Conservation (phyloP, 164 flowering plant genomes). For the Kingdonia uniflora region DNA sequence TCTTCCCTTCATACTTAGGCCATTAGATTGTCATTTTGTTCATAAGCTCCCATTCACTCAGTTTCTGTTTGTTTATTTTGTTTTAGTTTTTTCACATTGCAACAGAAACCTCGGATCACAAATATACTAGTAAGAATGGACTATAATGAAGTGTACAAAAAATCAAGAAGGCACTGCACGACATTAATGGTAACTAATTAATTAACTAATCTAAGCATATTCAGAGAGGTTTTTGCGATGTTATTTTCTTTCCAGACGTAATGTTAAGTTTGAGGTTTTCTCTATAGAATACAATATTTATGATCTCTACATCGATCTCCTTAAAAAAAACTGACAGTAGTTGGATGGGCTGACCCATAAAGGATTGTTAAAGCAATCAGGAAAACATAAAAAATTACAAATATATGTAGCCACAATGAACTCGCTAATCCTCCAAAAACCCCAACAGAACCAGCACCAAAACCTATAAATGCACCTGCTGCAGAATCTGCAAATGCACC, state of each 20-base stretch:
- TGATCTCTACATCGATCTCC: conserved; percentile 52
- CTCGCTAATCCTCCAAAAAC: conserved; percentile 20
- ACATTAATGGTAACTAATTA: conserved; percentile 54
- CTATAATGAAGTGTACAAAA: conserved; percentile 93
- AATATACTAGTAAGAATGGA: conserved; percentile 89
- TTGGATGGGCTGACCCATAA: conserved; percentile 87
- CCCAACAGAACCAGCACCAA: conserved; percentile 34
- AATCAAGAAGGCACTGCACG: conserved; percentile 80
- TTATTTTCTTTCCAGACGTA: too few species aligned
- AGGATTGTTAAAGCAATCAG: conserved; percentile 70
- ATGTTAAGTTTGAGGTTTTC: too few species aligned
- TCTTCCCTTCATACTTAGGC: conserved; percentile 3
- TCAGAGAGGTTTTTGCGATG: too few species aligned
- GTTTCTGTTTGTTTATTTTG: too few species aligned
- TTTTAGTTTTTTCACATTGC: not conserved
- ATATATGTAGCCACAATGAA: conserved; percentile 58
- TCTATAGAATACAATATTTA: conserved; percentile 70
- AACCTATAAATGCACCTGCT: conserved; percentile 17
- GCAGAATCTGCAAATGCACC: too few species aligned
- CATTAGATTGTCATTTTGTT: too few species aligned
- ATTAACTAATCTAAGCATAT: too few species aligned
- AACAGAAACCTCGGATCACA: conserved; percentile 69
- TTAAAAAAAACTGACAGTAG: conserved; percentile 68
- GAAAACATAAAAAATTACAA: conserved; percentile 71
- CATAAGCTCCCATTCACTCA: not conserved